Percentiles rank a stretch among this genome's conserved stretches.
Evolutionary conservation across 108 stramenopile species (phyloP).

Genomic region (Discostella pseudostelligera): DNA sequence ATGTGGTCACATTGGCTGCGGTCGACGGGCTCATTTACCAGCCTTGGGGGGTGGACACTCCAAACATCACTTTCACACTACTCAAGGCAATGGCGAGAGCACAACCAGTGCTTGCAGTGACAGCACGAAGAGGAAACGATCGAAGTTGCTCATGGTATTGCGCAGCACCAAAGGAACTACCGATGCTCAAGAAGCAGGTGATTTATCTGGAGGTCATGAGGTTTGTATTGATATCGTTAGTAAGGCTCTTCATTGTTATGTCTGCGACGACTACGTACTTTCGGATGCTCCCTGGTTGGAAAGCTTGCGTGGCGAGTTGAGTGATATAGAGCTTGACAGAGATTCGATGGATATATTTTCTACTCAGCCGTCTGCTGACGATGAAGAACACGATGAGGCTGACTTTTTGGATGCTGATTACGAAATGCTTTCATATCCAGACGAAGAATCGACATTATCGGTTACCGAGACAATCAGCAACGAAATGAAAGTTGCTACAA

Average conservation of each 20-base stretch:
- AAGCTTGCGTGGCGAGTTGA: slow-evolving; percentile 30
- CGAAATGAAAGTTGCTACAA: neutral
- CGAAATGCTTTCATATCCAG: slow-evolving; percentile 28
- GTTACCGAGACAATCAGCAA: neutral
- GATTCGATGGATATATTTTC: slow-evolving; percentile 19
- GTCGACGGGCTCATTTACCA: slow-evolving; percentile 39
- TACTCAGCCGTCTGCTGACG: slow-evolving; percentile 7
- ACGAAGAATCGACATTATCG: neutral
- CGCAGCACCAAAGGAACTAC: slow-evolving; percentile 6
- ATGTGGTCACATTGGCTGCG: slow-evolving; percentile 52
- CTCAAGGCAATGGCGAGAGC: slow-evolving; percentile 10
- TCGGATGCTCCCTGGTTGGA: slow-evolving; percentile 45
- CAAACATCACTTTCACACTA: slow-evolving; percentile 46
- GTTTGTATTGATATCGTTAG: slow-evolving; percentile 48
- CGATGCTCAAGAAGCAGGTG: slow-evolving; percentile 4
- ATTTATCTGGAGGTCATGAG: slow-evolving; percentile 22
- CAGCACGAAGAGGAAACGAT: slow-evolving; percentile 28
- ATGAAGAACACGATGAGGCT: slow-evolving; percentile 9
- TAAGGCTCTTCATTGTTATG: slow-evolving; percentile 49
- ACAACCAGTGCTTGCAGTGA: slow-evolving; percentile 1
- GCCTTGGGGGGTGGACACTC: slow-evolving; percentile 47
- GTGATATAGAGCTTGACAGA: slow-evolving; percentile 21
- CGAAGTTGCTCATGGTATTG: slow-evolving; percentile 27
- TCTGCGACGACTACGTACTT: slow-evolving; percentile 46
- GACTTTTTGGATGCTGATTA: slow-evolving; percentile 27